A percentile compares a stretch with the other conserved stretches of the same genome.
These are phyloP conservation scores for Saturnispora ahearnii DNA, from an alignment of 805 yeast species.

Conservation along the genomic window DNA sequence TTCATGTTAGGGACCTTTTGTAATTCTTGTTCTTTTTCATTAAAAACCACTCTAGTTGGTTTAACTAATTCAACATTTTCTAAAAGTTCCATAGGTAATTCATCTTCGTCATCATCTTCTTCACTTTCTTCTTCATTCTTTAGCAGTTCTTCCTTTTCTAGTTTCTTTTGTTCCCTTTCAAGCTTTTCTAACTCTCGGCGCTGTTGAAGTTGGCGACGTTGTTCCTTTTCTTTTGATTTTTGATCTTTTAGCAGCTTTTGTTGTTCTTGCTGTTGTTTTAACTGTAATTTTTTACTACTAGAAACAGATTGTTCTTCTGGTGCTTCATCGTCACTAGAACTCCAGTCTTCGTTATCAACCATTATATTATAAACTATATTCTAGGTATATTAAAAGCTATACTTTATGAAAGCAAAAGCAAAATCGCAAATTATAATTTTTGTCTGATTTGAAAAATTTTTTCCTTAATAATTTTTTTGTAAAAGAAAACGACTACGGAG, in stretches of 20 bases:
- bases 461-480: not conserved
- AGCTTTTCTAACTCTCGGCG: slow-evolving; percentile 28
- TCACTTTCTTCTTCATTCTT: slow-evolving; percentile 3
- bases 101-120: slow-evolving; percentile 24
- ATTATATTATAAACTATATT: not conserved
- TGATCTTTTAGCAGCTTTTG: slow-evolving; percentile 12
- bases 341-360: slow-evolving; percentile 1
- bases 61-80: slow-evolving; percentile 20
- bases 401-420: not conserved
- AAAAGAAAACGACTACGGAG: not conserved
- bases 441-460: not conserved
- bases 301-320: slow-evolving; percentile 39
- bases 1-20: slow-evolving; percentile 11
- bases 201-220: slow-evolving; percentile 26
- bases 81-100: slow-evolving; percentile 33
- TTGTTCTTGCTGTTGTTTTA: slow-evolving; percentile 19
- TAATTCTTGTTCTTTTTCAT: slow-evolving; percentile 23
- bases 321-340: slow-evolving; percentile 32
- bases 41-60: slow-evolving; percentile 9
- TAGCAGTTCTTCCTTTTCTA: slow-evolving; percentile 8
- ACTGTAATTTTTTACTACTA: slow-evolving; percentile 12
- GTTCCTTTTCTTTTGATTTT: slow-evolving; percentile 11
- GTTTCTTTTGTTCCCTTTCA: slow-evolving; percentile 17
- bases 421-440: not conserved
- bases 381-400: no score